phyloP scores from a whole-genome alignment of 1,284 basidiomycete genomes.

The Sparassis latifolia region DNA sequence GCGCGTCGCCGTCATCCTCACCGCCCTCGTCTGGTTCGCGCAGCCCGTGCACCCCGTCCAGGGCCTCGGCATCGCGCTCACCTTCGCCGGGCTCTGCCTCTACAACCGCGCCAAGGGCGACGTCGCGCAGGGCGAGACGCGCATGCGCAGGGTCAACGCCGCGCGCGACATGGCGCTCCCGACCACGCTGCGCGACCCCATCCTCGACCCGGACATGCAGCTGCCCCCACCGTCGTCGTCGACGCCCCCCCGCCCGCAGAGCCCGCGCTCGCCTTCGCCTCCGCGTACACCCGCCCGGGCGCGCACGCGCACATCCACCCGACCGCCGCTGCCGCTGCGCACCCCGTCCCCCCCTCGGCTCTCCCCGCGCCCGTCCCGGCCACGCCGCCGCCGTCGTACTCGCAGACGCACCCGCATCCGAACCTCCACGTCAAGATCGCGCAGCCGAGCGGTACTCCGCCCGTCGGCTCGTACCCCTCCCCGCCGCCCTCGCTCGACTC shows the following conservation, averaged over 20 bases:
- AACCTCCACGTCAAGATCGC: conserved; percentile 31
- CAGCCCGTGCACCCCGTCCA: conserved; percentile 85
- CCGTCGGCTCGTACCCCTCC: conserved; percentile 63
- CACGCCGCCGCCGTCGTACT: conserved; percentile 31
- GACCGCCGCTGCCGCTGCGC: conserved; percentile 6
- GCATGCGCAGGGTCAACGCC: conserved; percentile 80
- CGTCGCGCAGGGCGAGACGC: conserved; percentile 89
- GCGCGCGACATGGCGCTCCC: conserved; percentile 69
- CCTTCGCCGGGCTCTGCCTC: conserved; percentile 89
- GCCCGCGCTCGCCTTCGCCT: background rate
- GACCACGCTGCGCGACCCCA: conserved; percentile 43
- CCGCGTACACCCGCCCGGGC: conserved; percentile 16
- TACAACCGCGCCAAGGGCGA: conserved; percentile 94
- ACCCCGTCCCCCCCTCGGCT: conserved; percentile 9
- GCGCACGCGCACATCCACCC: conserved; percentile 11
- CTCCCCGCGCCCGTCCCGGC: conserved; percentile 13
- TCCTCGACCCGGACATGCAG: background rate
- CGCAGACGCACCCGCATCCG: conserved; percentile 19
- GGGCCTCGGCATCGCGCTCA: conserved; percentile 82
- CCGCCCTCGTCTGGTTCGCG: conserved; percentile 96
- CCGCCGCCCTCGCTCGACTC: conserved; percentile 72
- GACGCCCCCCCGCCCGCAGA: background rate
- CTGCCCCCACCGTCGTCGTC: background rate
- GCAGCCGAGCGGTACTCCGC: conserved; percentile 23
- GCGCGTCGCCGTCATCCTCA: conserved; percentile 95